phyloP scores from a whole-genome alignment of 768 basidiomycete species.

The Mycena crocata region DNA sequence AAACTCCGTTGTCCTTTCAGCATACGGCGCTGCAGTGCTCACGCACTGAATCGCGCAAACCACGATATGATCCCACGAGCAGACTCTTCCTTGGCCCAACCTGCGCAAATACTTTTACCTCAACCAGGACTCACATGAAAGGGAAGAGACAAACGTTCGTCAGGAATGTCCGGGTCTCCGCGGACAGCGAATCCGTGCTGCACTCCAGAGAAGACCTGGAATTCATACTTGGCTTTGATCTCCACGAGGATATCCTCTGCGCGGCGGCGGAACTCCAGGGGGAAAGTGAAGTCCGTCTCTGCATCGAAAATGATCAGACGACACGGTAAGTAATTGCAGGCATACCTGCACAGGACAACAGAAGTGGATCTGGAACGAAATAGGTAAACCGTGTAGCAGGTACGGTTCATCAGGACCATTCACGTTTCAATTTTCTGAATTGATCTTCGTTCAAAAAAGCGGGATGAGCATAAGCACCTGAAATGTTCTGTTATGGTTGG shows the following conservation, averaged over 20 bases:
- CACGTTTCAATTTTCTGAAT: slow-evolving; percentile 61
- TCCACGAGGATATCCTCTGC: slow-evolving; percentile 68
- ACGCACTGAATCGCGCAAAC: slow-evolving; percentile 59
- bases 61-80: slow-evolving; percentile 62
- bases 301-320: background rate
- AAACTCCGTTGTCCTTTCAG: background rate
- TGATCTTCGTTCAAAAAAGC: slow-evolving; percentile 59
- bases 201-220: slow-evolving; percentile 67
- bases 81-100: slow-evolving; percentile 72
- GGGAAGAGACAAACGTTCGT: slow-evolving; percentile 25
- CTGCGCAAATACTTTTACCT: slow-evolving; percentile 42
- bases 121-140: background rate
- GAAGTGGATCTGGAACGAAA: slow-evolving; percentile 56
- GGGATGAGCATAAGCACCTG: slow-evolving; percentile 71
- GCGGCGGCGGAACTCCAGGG: slow-evolving; percentile 60
- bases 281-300: slow-evolving; percentile 70
- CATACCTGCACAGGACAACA: slow-evolving; percentile 66
- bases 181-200: slow-evolving; percentile 62
- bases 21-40: background rate
- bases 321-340: too few species aligned
- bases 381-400: background rate
- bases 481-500: background rate
- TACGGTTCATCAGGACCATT: slow-evolving; percentile 23
- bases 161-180: slow-evolving; percentile 55
- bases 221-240: slow-evolving; percentile 62